Evolutionary conservation across 108 stramenopile genomes (phyloP).

Genomic region (Cylindrotheca closterium): DNA sequence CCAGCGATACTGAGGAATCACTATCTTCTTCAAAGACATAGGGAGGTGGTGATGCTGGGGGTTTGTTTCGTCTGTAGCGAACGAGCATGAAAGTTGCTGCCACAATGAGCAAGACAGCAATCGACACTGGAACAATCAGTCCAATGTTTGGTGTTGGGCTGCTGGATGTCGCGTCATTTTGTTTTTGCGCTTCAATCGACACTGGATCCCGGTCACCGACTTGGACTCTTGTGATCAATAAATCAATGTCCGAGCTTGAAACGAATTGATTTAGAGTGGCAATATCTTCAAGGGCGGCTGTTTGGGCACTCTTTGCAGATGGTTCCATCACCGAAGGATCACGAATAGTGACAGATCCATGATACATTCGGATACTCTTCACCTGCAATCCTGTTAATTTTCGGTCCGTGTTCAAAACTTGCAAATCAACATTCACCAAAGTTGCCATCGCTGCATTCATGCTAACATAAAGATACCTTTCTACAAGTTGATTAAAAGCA

Average conservation of each 20-base stretch:
- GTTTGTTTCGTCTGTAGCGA: conserved; percentile 2
- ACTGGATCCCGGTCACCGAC: background rate
- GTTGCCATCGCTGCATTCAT: background rate
- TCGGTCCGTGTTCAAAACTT: background rate
- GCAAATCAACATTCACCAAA: background rate
- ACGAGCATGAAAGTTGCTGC: background rate
- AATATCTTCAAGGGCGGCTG: background rate
- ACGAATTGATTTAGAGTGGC: background rate
- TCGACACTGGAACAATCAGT: conserved; percentile 3
- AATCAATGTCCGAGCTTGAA: background rate
- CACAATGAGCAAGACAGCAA: conserved; percentile 5
- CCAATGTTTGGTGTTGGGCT: conserved; percentile 4
- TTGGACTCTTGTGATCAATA: background rate
- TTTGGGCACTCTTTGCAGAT: background rate
- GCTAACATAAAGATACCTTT: background rate
- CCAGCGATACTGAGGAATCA: background rate
- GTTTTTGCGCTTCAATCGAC: conserved; percentile 1
- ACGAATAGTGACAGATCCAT: background rate
- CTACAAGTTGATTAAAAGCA: conserved; percentile 1
- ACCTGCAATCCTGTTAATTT: background rate
- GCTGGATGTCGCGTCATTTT: background rate
- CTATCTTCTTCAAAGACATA: conserved; percentile 14
- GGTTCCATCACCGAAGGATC: background rate
- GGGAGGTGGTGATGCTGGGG: conserved; percentile 19
- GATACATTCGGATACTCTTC: background rate